Evolutionary conservation across 1,284 basidiomycete species (phyloP).

Genomic region (Trichosporon sp.): DNA sequence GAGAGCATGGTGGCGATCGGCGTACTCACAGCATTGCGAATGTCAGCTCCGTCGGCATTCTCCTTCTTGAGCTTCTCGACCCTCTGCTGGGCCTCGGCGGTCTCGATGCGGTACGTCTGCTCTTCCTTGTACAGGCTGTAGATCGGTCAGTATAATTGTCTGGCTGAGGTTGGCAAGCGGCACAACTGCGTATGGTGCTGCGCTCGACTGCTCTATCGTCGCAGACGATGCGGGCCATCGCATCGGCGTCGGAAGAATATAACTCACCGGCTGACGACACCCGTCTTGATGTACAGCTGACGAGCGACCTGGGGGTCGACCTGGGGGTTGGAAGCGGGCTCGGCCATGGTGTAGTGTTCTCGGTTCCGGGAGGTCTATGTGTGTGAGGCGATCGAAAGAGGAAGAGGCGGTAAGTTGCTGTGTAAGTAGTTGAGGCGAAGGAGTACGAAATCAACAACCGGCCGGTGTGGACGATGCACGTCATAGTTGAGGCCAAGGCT

Average conservation of each 20-base stretch:
- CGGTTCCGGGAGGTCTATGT: background rate
- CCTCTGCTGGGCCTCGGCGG: conserved; percentile 56
- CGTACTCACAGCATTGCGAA: conserved; percentile 73
- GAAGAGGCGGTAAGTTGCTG: no score
- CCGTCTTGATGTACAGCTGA: conserved; percentile 76
- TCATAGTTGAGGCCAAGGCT: no score
- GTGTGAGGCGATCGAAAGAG: no score
- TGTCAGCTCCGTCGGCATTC: conserved; percentile 68
- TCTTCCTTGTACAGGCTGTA: conserved; percentile 68
- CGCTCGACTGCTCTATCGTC: no score
- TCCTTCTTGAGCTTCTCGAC: conserved; percentile 61
- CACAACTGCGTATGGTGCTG: no score
- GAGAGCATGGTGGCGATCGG: no score
- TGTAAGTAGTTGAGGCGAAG: background rate
- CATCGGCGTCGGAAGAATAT: background rate
- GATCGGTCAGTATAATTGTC: conserved; percentile 1
- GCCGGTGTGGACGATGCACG: no score
- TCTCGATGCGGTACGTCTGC: conserved; percentile 63
- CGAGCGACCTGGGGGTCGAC: conserved; percentile 29
- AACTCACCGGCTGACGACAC: conserved; percentile 65
- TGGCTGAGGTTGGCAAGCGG: background rate
- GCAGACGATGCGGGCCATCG: no score
- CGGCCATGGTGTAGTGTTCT: conserved; percentile 24
- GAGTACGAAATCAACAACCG: no score
- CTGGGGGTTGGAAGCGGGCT: conserved; percentile 11